Evolutionary conservation across 176 grass and related monocot species (phyloP).

Genomic region (Dendrocalamus sinicus): DNA sequence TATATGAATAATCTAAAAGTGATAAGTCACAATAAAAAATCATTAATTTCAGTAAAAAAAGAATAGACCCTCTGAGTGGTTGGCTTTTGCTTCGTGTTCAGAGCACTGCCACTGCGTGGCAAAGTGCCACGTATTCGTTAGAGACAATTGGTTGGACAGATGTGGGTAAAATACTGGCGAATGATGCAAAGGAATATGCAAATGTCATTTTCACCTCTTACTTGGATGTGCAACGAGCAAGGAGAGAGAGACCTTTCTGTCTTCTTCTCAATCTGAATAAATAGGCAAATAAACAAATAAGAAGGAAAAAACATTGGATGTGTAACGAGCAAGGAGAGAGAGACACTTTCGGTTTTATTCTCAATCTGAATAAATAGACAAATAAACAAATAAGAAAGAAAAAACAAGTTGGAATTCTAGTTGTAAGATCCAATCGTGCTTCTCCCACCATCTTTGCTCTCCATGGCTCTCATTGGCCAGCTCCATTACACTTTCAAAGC

Average conservation of each 20-base stretch:
- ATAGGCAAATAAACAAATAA: not conserved
- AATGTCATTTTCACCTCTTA: not conserved
- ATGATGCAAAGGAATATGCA: not conserved
- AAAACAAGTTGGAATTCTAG: not conserved
- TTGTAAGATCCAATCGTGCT: not conserved
- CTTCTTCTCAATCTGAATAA: no score
- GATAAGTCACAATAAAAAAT: no score
- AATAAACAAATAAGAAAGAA: not conserved
- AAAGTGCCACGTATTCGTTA: not conserved
- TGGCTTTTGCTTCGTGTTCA: not conserved
- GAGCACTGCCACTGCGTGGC: not conserved
- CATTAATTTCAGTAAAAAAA: no score
- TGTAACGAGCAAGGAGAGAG: constrained; percentile 2
- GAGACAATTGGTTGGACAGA: not conserved
- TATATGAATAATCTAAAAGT: no score
- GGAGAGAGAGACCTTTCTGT: no score
- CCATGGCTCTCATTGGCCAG: constrained; percentile 8
- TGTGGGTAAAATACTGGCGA: not conserved
- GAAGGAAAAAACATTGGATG: not conserved
- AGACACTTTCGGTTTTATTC: not conserved
- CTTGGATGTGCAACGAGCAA: not conserved
- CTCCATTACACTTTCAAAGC: not conserved
- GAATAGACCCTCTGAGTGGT: not conserved
- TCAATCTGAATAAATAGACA: not conserved
- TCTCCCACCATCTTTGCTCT: not conserved